Percentiles rank a stretch among this genome's conserved stretches.
Conservation (phyloP, 2,329 filamentous ascomycete genomes). For the Aspergillus novofumigatus region DNA sequence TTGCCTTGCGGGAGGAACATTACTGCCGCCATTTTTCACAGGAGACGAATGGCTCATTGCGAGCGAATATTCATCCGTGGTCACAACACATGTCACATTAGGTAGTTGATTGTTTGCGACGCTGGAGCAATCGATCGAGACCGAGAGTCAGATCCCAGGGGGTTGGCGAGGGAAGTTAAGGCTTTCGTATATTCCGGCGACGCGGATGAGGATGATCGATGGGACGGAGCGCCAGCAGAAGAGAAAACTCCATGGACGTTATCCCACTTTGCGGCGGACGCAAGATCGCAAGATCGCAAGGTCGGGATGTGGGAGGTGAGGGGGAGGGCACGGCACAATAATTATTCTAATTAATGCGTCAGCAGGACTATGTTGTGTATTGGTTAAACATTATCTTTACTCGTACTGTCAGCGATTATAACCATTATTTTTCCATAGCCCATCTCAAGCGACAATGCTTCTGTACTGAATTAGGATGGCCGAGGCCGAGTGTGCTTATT, state of each 20-base stretch:
- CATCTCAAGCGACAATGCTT: not conserved
- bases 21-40: slow-evolving; percentile 32
- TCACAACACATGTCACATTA: slow-evolving; percentile 36
- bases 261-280: slow-evolving; percentile 14
- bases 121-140: slow-evolving; percentile 12
- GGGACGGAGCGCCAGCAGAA: slow-evolving; percentile 11
- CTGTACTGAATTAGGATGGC: not conserved
- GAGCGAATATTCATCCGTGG: slow-evolving; percentile 32
- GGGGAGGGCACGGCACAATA: not conserved
- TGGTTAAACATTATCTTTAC: not conserved
- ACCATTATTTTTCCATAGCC: not conserved
- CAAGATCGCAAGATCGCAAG: slow-evolving; percentile 14
- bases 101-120: slow-evolving; percentile 11
- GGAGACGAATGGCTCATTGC: slow-evolving; percentile 39
- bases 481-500: not conserved
- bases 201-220: slow-evolving; percentile 12
- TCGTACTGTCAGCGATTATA: not conserved
- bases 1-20: slow-evolving; percentile 33
- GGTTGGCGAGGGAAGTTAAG: slow-evolving; percentile 6
- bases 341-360: slow-evolving; percentile 1
- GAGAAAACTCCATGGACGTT: slow-evolving; percentile 21
- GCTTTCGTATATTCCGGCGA: slow-evolving; percentile 6
- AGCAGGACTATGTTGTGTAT: not conserved
- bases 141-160: slow-evolving; percentile 5
- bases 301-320: not conserved